Evolutionary conservation across 129 eudicot genomes (phyloP).

Genomic region (Scalesia atractyloides): DNA sequence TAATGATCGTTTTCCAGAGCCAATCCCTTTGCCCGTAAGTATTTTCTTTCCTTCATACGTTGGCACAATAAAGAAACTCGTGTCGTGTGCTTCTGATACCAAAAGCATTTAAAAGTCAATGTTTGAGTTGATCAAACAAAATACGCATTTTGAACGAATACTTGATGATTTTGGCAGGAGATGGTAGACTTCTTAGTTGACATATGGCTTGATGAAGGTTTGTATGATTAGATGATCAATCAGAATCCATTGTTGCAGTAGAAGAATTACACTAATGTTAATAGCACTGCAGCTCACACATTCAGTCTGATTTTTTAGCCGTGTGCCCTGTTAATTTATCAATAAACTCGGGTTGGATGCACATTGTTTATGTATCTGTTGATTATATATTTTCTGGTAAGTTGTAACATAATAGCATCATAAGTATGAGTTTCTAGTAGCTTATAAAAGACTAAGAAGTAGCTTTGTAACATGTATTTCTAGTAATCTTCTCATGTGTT

Average conservation of each 20-base stretch:
- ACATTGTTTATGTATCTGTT: background rate
- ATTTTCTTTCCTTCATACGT: background rate
- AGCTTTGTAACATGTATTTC: conserved; percentile 27
- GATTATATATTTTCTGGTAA: background rate
- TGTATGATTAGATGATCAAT: conserved; percentile 48
- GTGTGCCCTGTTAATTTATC: conserved; percentile 13
- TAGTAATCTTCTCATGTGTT: conserved; percentile 15
- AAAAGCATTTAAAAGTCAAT: conserved; percentile 3
- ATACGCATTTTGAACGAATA: background rate
- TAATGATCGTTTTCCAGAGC: conserved; percentile 51
- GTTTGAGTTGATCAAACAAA: background rate
- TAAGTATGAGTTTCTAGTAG: conserved; percentile 25
- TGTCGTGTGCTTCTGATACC: background rate
- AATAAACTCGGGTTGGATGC: background rate
- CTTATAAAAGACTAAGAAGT: conserved; percentile 22
- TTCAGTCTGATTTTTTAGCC: conserved; percentile 23
- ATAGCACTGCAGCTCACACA: conserved; percentile 24
- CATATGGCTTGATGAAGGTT: conserved; percentile 83
- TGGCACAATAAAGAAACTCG: background rate
- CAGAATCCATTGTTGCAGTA: conserved; percentile 27
- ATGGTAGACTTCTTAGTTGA: conserved; percentile 86
- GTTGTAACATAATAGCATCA: conserved; percentile 6
- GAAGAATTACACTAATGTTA: conserved; percentile 27
- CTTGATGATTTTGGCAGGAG: conserved; percentile 49
- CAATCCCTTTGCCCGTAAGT: conserved; percentile 59